Percentiles rank a stretch among this genome's conserved stretches.
phyloP scores from a whole-genome alignment of 2,329 filamentous ascomycete species.

The Nannizziopsis arthrosporioides region DNA sequence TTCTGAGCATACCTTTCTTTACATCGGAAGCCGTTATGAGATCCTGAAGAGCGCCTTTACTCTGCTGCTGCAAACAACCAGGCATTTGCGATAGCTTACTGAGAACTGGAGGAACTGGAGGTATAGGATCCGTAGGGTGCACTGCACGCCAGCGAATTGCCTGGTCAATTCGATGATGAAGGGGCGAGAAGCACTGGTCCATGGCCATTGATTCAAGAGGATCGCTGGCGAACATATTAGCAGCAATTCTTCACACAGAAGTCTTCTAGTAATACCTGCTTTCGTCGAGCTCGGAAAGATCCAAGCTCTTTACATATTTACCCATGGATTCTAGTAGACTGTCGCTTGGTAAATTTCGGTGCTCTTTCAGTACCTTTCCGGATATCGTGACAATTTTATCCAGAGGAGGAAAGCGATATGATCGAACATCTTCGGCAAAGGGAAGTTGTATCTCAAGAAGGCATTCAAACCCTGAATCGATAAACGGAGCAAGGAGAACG shows the following conservation, averaged over 20 bases:
- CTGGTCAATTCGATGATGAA: conserved; percentile 79
- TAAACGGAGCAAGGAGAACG: conserved; percentile 65
- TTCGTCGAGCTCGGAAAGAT: conserved; percentile 62
- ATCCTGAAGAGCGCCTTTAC: conserved; percentile 47
- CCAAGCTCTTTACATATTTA: conserved; percentile 87
- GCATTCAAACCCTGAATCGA: conserved; percentile 70
- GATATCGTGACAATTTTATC: conserved; percentile 80
- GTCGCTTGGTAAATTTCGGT: conserved; percentile 68
- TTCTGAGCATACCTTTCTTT: conserved; percentile 54
- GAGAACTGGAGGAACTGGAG: conserved; percentile 52
- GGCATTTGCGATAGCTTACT: conserved; percentile 64
- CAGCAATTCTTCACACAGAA: conserved; percentile 10
- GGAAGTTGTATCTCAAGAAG: conserved; percentile 82
- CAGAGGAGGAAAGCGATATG: conserved; percentile 83
- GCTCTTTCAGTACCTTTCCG: conserved; percentile 65
- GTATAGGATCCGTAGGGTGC: conserved; percentile 53
- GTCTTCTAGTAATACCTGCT: conserved; percentile 46
- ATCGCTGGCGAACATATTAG: conserved; percentile 28
- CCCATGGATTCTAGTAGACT: conserved; percentile 72
- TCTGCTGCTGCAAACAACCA: conserved; percentile 49
- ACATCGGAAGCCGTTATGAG: conserved; percentile 63
- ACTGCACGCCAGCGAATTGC: conserved; percentile 74
- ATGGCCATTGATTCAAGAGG: conserved; percentile 59
- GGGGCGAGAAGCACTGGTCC: conserved; percentile 72
- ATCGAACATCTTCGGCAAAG: conserved; percentile 81